Evolutionary conservation across 1,284 basidiomycete genomes (phyloP).

Genomic region (Puccinia triticina): DNA sequence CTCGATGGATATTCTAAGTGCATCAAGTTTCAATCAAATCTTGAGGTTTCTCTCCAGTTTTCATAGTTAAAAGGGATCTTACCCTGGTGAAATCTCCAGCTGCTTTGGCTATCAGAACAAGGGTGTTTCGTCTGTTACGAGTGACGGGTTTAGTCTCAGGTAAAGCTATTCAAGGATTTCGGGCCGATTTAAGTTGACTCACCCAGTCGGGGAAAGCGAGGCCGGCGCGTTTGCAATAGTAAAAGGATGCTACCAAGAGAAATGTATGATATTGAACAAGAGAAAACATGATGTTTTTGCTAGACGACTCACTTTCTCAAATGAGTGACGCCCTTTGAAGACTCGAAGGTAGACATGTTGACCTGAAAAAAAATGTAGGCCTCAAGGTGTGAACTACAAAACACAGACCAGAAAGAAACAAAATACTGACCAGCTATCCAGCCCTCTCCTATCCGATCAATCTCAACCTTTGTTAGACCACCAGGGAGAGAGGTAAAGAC

Average conservation of each 20-base stretch:
- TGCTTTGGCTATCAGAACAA: conserved; percentile 14
- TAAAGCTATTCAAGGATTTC: neutral
- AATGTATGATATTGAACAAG: neutral
- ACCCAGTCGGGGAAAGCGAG: conserved; percentile 10
- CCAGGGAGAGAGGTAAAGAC: conserved; percentile 37
- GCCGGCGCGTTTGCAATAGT: conserved; percentile 34
- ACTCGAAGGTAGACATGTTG: conserved; percentile 40
- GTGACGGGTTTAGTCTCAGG: neutral
- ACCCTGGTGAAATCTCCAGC: conserved; percentile 35
- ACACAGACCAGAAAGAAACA: neutral
- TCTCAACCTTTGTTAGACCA: conserved; percentile 31
- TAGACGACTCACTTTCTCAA: conserved; percentile 28
- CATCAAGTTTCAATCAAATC: neutral
- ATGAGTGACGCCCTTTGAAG: conserved; percentile 18
- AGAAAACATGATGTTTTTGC: neutral
- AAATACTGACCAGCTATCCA: conserved; percentile 41
- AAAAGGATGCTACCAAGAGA: conserved; percentile 40
- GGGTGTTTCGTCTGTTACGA: conserved; percentile 1
- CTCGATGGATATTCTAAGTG: conserved; percentile 1
- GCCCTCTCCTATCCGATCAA: conserved; percentile 32
- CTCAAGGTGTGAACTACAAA: neutral
- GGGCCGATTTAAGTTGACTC: neutral
- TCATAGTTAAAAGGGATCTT: neutral
- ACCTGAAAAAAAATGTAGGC: conserved; percentile 14
- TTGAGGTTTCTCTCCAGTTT: neutral